Evolutionary conservation across 768 basidiomycete species (phyloP).

Genomic region (Boletus reticuloceps): DNA sequence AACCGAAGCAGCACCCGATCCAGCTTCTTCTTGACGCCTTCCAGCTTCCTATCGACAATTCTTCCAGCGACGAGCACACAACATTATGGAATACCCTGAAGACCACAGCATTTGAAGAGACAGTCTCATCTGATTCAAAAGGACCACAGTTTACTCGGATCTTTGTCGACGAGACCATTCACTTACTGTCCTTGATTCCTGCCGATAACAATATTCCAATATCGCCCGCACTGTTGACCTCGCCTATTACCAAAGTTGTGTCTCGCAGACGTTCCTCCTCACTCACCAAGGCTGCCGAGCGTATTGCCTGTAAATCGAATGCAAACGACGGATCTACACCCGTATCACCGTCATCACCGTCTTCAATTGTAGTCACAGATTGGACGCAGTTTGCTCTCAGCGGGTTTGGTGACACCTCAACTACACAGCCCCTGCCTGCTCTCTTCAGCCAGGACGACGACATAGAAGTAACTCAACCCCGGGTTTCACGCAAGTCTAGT

Average conservation of each 20-base stretch:
- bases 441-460: conserved; percentile 66
- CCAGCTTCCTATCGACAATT: conserved; percentile 34
- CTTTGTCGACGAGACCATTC: conserved; percentile 69
- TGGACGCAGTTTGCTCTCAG: conserved; percentile 69
- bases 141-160: conserved; percentile 47
- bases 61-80: conserved; percentile 34
- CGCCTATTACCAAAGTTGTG: conserved; percentile 36
- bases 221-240: conserved; percentile 24
- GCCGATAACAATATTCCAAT: conserved; percentile 34
- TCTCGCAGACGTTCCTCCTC: conserved; percentile 34
- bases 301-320: conserved; percentile 1
- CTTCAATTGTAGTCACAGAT: conserved; percentile 39
- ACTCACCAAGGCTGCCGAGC: conserved; percentile 28
- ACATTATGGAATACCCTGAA: conserved; percentile 58
- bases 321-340: conserved; percentile 22
- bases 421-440: conserved; percentile 44
- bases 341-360: conserved; percentile 28
- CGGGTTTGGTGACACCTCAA: conserved; percentile 52
- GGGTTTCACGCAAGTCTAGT: conserved; percentile 33
- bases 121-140: conserved; percentile 21
- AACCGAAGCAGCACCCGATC: conserved; percentile 51
- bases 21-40: conserved; percentile 65
- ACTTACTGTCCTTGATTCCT: conserved; percentile 49
- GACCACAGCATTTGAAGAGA: conserved; percentile 35
- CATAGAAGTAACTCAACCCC: conserved; percentile 50